phyloP scores from a whole-genome alignment of 352 stramenopile genomes.

The Phytophthora pseudosyringae region DNA sequence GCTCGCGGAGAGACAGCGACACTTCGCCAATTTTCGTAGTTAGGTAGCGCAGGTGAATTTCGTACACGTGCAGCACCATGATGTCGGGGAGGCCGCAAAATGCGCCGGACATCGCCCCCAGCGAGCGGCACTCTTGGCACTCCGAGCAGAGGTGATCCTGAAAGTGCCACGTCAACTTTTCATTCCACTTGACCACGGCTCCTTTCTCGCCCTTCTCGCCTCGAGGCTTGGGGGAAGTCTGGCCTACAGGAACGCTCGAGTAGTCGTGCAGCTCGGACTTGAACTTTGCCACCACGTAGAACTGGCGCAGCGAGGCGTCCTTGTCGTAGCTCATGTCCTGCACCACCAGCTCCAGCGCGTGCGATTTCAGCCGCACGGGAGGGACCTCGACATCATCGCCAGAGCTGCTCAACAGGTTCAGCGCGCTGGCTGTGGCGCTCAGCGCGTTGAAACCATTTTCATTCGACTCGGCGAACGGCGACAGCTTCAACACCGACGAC shows the following conservation, averaged over 20 bases:
- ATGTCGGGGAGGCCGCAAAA: slow-evolving; percentile 83
- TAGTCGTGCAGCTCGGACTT: slow-evolving; percentile 86
- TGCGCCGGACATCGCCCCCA: slow-evolving; percentile 62
- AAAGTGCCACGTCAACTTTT: slow-evolving; percentile 81
- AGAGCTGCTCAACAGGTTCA: slow-evolving; percentile 32
- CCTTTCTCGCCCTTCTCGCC: slow-evolving; percentile 62
- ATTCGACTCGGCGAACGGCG: slow-evolving; percentile 27
- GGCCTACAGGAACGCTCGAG: slow-evolving; percentile 70
- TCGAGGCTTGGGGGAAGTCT: slow-evolving; percentile 71
- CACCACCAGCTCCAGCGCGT: slow-evolving; percentile 65
- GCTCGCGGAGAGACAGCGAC: slow-evolving; percentile 72
- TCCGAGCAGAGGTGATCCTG: slow-evolving; percentile 77
- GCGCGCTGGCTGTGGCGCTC: slow-evolving; percentile 28
- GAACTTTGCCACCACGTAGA: slow-evolving; percentile 88
- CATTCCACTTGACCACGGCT: slow-evolving; percentile 74
- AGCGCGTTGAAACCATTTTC: slow-evolving; percentile 34
- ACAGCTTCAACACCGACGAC: slow-evolving; percentile 20
- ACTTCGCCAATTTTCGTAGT: slow-evolving; percentile 88
- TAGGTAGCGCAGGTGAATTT: slow-evolving; percentile 82
- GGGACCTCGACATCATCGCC: slow-evolving; percentile 20
- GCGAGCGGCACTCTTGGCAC: slow-evolving; percentile 67
- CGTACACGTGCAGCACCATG: slow-evolving; percentile 84
- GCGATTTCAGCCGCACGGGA: slow-evolving; percentile 62
- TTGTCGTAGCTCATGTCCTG: slow-evolving; percentile 82
- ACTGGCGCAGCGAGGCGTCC: slow-evolving; percentile 76